phyloP scores from a whole-genome alignment of 1,284 basidiomycete genomes.

The Ganoderma resinaceum region DNA sequence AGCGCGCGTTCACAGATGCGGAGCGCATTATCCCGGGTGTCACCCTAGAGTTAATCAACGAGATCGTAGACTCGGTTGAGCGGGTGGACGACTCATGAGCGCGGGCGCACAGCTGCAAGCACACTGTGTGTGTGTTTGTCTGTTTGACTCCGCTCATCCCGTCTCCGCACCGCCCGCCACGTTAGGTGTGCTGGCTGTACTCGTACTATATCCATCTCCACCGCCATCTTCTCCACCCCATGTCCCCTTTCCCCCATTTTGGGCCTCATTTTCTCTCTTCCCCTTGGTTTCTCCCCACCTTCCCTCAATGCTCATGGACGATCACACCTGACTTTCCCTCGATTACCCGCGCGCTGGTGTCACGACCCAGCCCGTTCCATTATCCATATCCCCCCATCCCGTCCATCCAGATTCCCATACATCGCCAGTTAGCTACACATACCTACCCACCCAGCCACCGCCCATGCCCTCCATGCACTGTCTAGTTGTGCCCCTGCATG shows the following conservation, averaged over 20 bases:
- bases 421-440: conserved; percentile 25
- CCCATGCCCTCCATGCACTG: conserved; percentile 27
- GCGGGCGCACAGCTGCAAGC: not conserved
- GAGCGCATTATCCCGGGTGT: conserved; percentile 89
- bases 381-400: conserved; percentile 10
- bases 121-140: conserved; percentile 8
- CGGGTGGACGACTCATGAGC: conserved; percentile 69
- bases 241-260: not conserved
- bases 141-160: not conserved
- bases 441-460: conserved; percentile 25
- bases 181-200: conserved; percentile 6
- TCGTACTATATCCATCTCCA: conserved; percentile 18
- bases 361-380: not conserved
- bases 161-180: conserved; percentile 1
- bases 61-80: conserved; percentile 92
- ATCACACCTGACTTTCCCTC: conserved; percentile 13
- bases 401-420: not conserved
- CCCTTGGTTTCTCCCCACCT: conserved; percentile 10
- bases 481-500: conserved; percentile 34
- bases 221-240: conserved; percentile 11
- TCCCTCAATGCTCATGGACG: conserved; percentile 17
- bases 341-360: conserved; percentile 14
- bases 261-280: not conserved
- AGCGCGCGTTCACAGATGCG: conserved; percentile 90
- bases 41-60: conserved; percentile 82